phyloP scores from a whole-genome alignment of 257 asterid genomes.

The Solanum clarkiae region DNA sequence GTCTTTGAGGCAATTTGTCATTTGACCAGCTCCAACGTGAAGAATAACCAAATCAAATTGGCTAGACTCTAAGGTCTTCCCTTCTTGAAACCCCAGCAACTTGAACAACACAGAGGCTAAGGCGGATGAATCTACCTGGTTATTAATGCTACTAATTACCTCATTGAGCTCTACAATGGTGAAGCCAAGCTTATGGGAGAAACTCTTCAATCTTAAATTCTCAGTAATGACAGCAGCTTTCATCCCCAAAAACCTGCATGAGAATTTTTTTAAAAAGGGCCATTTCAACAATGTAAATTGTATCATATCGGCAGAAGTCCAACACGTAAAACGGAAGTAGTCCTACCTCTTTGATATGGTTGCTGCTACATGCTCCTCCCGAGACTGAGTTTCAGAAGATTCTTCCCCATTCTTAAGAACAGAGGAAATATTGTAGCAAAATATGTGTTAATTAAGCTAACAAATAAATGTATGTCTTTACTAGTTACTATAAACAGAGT shows the following conservation, averaged over 20 bases:
- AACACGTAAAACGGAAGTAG: not conserved
- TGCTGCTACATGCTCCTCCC: conserved; percentile 17
- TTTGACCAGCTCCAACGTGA: conserved; percentile 44
- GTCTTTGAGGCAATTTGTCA: conserved; percentile 21
- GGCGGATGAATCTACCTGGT: conserved; percentile 4
- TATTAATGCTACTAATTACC: conserved; percentile 1
- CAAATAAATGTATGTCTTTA: not conserved
- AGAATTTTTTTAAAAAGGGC: not conserved
- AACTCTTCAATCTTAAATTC: conserved; percentile 28
- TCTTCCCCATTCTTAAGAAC: conserved; percentile 18
- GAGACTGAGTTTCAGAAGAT: conserved; percentile 11
- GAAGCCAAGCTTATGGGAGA: conserved; percentile 48
- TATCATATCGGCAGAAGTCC: not conserved
- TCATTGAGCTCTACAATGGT: conserved; percentile 29
- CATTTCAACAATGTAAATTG: not conserved
- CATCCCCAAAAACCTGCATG: conserved; percentile 80
- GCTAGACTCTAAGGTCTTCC: conserved; percentile 27
- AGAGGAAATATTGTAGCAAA: not conserved
- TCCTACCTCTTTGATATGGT: conserved; percentile 55
- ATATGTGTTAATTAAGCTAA: not conserved
- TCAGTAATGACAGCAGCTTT: conserved; percentile 58
- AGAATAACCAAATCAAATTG: conserved; percentile 56
- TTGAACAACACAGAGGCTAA: conserved; percentile 41
- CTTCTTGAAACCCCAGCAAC: conserved; percentile 73
- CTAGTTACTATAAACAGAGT: not conserved